Evolutionary conservation across 2,329 filamentous ascomycete species (phyloP).

Genomic region (Tolypocladium paradoxum): DNA sequence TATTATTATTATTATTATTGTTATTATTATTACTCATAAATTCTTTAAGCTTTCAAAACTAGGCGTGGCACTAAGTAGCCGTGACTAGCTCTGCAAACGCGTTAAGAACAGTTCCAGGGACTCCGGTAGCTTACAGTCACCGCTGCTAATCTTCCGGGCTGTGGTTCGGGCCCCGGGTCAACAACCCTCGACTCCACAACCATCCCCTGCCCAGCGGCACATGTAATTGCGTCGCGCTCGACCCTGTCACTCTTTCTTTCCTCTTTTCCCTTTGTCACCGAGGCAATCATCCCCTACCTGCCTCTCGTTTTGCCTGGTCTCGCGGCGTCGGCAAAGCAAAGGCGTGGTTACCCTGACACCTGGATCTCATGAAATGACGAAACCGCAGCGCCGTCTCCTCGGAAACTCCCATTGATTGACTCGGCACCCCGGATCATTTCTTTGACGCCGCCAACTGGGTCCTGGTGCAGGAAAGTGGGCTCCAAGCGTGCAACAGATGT

Average conservation of each 20-base stretch:
- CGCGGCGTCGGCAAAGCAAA: neutral
- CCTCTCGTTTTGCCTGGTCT: neutral
- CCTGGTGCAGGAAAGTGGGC: conserved; percentile 5
- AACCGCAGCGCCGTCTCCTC: conserved; percentile 7
- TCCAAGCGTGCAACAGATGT: conserved; percentile 1
- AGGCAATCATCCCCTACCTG: neutral
- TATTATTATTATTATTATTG: too few species aligned
- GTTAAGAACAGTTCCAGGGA: neutral
- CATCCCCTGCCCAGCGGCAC: neutral
- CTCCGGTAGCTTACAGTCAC: neutral
- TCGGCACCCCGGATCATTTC: neutral
- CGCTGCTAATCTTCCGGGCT: neutral
- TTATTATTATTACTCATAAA: too few species aligned
- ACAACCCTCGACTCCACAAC: neutral
- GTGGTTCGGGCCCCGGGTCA: neutral
- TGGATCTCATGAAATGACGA: conserved; percentile 15
- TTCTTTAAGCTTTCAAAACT: too few species aligned
- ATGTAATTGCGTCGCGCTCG: neutral
- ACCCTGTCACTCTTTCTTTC: neutral
- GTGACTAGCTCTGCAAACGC: too few species aligned
- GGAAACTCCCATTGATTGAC: neutral
- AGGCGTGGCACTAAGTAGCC: too few species aligned
- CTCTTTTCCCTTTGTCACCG: neutral
- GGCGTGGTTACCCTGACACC: neutral
- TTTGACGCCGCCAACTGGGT: conserved; percentile 3